Evolutionary conservation across 169 alveolate species (phyloP), one percentile per base, ranked within the genome.

Genomic region (Babesia gibsoni): DNA sequence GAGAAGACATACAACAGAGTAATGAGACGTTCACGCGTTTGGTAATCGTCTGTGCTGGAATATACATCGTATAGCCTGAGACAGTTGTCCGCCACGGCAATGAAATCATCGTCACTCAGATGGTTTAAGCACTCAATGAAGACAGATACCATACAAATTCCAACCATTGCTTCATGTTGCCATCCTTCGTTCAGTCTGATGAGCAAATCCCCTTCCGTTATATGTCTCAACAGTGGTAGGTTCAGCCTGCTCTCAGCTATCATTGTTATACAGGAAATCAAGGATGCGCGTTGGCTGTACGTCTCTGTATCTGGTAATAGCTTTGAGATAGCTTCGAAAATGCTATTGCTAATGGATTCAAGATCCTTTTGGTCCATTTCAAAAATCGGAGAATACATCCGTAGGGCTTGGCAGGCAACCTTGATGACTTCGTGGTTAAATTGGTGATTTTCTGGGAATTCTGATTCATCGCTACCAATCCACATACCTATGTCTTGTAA

Each of bases 21-120:
- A 42, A 54, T 59, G 50, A 67, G 48, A 53, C 58, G 7, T 33
- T 73, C 84, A 4, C 75, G 48, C 53, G 64, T 14, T 22, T 59
- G 63, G 61, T 73, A 59, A 63, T 73, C 78, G 27, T 61, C 72
- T 10, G 72, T 61, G 59, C 72, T 45, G 22, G 72, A 61, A 49
- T 61, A 61, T 2, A 45, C 43, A 22, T 61, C 30, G 46, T 61
- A 37, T 36, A 61, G 46, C 72, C 58, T 16, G 49, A 61, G 72
- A 58, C 72, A 61, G 46, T 61, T 61, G 30, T 61, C 72, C 7
- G 72, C 72, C 48, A 61, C 72, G 9, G 33, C 42, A 1, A 48
- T 41, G 72, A 61, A 46, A 29, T 42, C 72, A 27, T 27, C 53
- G 46, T 61, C 72, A 5, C 35, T 1, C 58, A 61, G 4, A 35